Evolutionary conservation across 257 asterid species (phyloP), one percentile per base, ranked within the genome.

Genomic region (Mentha longifolia): DNA sequence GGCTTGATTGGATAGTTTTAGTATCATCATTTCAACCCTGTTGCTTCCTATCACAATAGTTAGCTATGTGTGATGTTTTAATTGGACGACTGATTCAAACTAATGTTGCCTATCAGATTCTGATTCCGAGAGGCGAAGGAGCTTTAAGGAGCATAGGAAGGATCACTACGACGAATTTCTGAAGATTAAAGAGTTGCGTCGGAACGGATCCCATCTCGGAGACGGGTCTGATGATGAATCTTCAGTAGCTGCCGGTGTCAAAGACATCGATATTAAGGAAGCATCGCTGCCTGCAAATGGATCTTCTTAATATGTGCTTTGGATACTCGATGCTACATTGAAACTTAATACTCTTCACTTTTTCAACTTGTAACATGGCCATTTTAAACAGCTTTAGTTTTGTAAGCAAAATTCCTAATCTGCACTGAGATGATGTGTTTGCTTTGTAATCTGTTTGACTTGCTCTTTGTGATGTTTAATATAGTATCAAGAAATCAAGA

Each of bases 101-200:
- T 51, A 31, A 20, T 56, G 64, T 25, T n/a, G 35, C 43, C 59
- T 68, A 45, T 70, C 77, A 87, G 96, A 71, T 75, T 77, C 82
- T 28, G 92, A 77, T 70, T 76, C 83, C 3, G 95, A 80, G 80
- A 86, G 82, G 70, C 84, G 87, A 61, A 83, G 67, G 70, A 79
- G 70, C 88, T 92, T 95, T 55, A 83, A 83, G 83, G 96, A 92
- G 83, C 97, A 82, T 3, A 79, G 99, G 65, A 88, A 88, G 77
- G 93, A 84, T 74, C 99, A 95, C 76, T 95, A 95, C 59, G 92
- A 95, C 9, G 99, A 95, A 85, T 95, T 84, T 75, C 86, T 50
- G 65, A 89, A 81, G 72, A 87, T 92, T 77, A 85, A 67, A 75
- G 97, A 91, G 76, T 83, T 86, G 61, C 89, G 82, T 61, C 77